Evolutionary conservation across 352 stramenopile species (phyloP).

Genomic region (Thalassiosira mediterranea): DNA sequence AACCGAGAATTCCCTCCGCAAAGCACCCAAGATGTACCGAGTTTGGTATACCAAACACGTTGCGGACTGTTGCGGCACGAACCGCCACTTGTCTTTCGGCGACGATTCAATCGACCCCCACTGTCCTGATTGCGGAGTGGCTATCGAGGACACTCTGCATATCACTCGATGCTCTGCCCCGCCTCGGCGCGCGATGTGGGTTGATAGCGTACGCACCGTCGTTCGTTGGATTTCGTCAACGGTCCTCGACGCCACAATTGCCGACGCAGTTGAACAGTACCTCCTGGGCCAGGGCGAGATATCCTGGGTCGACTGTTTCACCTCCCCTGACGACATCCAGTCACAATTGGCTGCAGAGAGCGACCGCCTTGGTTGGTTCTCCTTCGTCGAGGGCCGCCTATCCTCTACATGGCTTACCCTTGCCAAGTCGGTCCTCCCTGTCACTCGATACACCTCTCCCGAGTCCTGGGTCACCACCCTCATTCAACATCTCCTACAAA

Average conservation of each 20-base stretch:
- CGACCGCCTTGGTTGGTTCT: constrained; percentile 26
- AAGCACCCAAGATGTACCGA: constrained; percentile 9
- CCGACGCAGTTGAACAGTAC: constrained; percentile 2
- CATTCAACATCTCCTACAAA: background rate
- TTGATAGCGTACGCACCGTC: constrained; percentile 8
- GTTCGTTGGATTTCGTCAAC: no score
- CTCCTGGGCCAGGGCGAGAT: constrained; percentile 3
- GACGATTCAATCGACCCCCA: constrained; percentile 1
- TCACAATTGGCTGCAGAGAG: background rate
- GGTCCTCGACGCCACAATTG: background rate
- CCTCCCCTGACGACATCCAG: background rate
- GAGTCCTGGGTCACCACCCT: background rate
- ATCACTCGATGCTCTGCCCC: constrained; percentile 30
- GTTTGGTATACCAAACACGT: constrained; percentile 21
- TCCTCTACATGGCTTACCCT: background rate
- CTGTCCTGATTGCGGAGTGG: constrained; percentile 22
- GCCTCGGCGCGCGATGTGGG: constrained; percentile 2
- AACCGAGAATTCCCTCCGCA: background rate
- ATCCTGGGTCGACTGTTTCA: background rate
- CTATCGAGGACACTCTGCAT: constrained; percentile 21
- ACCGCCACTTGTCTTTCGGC: constrained; percentile 13
- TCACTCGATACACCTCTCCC: no score
- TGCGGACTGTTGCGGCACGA: constrained; percentile 29
- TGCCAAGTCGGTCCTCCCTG: no score
- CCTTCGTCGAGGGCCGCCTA: constrained; percentile 27